phyloP scores from a whole-genome alignment of 192 early-diverging fungal species.

The Umbelopsis sp. region DNA sequence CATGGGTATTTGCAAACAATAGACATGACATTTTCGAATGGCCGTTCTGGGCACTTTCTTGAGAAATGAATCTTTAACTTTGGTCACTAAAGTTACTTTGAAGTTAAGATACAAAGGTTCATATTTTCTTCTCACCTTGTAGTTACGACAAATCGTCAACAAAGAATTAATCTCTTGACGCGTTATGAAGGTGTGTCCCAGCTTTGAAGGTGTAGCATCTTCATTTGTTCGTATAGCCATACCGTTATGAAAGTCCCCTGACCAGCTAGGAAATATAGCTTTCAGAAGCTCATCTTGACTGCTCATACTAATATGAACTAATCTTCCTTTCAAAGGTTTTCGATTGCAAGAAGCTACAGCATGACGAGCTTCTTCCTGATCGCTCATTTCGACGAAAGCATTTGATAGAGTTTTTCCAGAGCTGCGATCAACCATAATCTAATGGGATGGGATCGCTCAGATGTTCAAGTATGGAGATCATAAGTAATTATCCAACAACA shows the following conservation, averaged over 20 bases:
- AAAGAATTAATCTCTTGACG: slow-evolving; percentile 69
- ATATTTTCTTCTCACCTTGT: slow-evolving; percentile 51
- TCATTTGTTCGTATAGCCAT: slow-evolving; percentile 30
- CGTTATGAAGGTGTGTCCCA: slow-evolving; percentile 41
- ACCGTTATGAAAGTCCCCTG: slow-evolving; percentile 44
- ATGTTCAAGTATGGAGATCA: too few species aligned
- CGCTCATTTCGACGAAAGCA: not conserved
- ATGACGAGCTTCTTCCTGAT: slow-evolving; percentile 45
- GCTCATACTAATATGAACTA: slow-evolving; percentile 46
- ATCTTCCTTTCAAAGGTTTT: slow-evolving; percentile 57
- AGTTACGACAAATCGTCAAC: slow-evolving; percentile 64
- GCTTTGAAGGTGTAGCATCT: not conserved
- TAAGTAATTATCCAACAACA: too few species aligned
- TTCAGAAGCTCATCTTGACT: slow-evolving; percentile 54
- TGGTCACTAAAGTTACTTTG: not conserved
- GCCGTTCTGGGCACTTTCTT: slow-evolving; percentile 71
- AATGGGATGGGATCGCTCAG: too few species aligned
- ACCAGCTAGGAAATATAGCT: slow-evolving; percentile 54
- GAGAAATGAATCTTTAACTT: slow-evolving; percentile 67
- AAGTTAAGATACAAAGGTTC: not conserved
- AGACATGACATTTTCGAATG: slow-evolving; percentile 77
- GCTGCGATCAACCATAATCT: slow-evolving; percentile 1
- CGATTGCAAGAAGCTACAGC: slow-evolving; percentile 50
- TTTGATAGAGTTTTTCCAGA: slow-evolving; percentile 8
- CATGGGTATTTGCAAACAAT: slow-evolving; percentile 76